Conservation (phyloP, 2,329 filamentous ascomycete genomes). For the Colletotrichum sp. region DNA sequence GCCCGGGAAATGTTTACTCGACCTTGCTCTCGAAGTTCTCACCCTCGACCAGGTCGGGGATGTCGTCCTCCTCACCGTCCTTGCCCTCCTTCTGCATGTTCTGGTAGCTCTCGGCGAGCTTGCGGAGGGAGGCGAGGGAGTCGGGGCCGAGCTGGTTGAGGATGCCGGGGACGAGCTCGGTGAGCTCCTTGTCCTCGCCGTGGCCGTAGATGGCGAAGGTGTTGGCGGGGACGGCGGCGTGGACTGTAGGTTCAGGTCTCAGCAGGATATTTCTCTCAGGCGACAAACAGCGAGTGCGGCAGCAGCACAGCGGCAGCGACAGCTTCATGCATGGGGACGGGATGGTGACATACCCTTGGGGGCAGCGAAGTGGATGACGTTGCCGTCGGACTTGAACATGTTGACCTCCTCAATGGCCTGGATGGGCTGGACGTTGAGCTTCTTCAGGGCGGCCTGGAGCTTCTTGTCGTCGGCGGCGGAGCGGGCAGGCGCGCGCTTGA, state of each 20-base stretch:
- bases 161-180: conserved; percentile 98
- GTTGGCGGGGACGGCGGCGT: conserved; percentile 96
- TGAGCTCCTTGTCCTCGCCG: conserved; percentile 99
- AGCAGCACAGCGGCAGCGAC: not conserved
- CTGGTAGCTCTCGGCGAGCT: conserved; percentile 99
- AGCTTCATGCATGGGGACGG: not conserved
- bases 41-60: conserved; percentile 94
- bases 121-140: conserved; percentile 95
- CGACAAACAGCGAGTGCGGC: not conserved
- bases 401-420: conserved; percentile 99
- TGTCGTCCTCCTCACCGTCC: conserved; percentile 85
- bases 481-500: conserved; percentile 96
- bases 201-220: conserved; percentile 99
- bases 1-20: conserved; percentile 64
- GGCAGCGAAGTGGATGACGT: conserved; percentile 98
- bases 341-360: conserved; percentile 80
- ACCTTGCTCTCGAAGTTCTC: conserved; percentile 99
- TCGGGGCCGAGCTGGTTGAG: conserved; percentile 99
- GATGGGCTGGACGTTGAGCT: conserved; percentile 99
- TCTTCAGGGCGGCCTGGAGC: conserved; percentile 96
- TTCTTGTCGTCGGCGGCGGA: conserved; percentile 99
- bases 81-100: conserved; percentile 95
- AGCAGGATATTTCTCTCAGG: not conserved
- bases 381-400: conserved; percentile 99
- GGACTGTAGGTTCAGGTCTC: conserved; percentile 65